Evolutionary conservation across 306 rosid genomes (phyloP).

Genomic region (Vicia faba): DNA sequence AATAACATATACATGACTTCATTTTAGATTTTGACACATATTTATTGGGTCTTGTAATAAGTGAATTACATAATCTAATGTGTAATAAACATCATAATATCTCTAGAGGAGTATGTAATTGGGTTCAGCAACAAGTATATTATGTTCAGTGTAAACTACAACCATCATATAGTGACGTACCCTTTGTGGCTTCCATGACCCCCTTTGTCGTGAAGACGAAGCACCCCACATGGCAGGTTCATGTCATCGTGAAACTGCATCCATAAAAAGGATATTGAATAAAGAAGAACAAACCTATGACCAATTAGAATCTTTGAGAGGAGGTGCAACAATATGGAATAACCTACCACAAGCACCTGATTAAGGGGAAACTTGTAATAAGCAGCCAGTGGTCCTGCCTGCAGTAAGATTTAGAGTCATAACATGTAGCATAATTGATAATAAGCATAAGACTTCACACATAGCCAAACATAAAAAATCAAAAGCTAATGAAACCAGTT

Average conservation of each 20-base stretch:
- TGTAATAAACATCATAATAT: slow-evolving; percentile 10
- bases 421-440: slow-evolving; percentile 31
- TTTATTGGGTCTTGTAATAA: background rate
- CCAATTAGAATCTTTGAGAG: slow-evolving; percentile 8
- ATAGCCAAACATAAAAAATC: slow-evolving; percentile 28
- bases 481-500: slow-evolving; percentile 22
- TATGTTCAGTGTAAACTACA: slow-evolving; percentile 19
- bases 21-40: slow-evolving; percentile 22
- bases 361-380: slow-evolving; percentile 94
- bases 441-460: background rate
- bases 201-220: slow-evolving; percentile 78
- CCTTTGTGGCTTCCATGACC: slow-evolving; percentile 90
- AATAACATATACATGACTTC: slow-evolving; percentile 17
- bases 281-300: slow-evolving; percentile 14
- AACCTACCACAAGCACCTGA: slow-evolving; percentile 83
- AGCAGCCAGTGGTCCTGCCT: slow-evolving; percentile 92
- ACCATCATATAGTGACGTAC: slow-evolving; percentile 43
- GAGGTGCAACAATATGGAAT: background rate
- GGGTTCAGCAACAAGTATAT: slow-evolving; percentile 18
- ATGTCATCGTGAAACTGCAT: slow-evolving; percentile 85
- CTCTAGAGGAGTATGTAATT: slow-evolving; percentile 14
- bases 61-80: slow-evolving; percentile 3
- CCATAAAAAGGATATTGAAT: slow-evolving; percentile 9
- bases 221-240: slow-evolving; percentile 93
- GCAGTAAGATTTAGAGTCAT: slow-evolving; percentile 38